Conservation (phyloP, 352 stramenopile species). For the Phytophthora idaei region DNA sequence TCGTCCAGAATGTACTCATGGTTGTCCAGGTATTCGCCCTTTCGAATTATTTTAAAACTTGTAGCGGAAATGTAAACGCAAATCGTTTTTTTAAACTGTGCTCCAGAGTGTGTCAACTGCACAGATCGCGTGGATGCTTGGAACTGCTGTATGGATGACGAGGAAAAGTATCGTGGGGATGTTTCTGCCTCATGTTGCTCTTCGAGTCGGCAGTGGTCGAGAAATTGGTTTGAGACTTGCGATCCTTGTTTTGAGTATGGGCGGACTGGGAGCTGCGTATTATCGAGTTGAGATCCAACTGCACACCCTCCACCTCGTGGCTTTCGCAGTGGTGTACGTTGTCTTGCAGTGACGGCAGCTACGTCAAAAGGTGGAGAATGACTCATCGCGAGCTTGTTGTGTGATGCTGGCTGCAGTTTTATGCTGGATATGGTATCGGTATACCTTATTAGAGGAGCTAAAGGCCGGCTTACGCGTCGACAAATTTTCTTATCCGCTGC, state of each 20-base stretch:
- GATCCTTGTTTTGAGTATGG: not conserved
- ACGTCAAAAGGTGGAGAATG: not conserved
- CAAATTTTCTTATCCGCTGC: slow-evolving; percentile 29
- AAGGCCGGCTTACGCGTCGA: slow-evolving; percentile 15
- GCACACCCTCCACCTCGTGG: slow-evolving; percentile 13
- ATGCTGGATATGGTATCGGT: slow-evolving; percentile 37
- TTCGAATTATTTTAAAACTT: not conserved
- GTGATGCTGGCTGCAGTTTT: slow-evolving; percentile 18
- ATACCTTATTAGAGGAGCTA: slow-evolving; percentile 11
- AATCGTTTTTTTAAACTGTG: not conserved
- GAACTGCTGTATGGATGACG: slow-evolving; percentile 51
- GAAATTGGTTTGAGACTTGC: slow-evolving; percentile 15
- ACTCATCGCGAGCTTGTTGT: not conserved
- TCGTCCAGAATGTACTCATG: slow-evolving; percentile 51
- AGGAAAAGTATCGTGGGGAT: slow-evolving; percentile 27
- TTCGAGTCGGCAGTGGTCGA: slow-evolving; percentile 2
- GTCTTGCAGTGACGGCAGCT: not conserved
- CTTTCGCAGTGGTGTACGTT: slow-evolving; percentile 31
- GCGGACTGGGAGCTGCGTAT: slow-evolving; percentile 9
- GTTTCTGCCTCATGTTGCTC: slow-evolving; percentile 17
- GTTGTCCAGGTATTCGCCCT: slow-evolving; percentile 40
- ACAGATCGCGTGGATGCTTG: slow-evolving; percentile 35
- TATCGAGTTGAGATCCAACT: slow-evolving; percentile 10
- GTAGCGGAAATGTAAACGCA: not conserved
- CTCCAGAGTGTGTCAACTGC: slow-evolving; percentile 35